These are phyloP conservation scores for Bauhinia variegata DNA, from an alignment of 306 rosid genomes.

Conservation along the genomic window DNA sequence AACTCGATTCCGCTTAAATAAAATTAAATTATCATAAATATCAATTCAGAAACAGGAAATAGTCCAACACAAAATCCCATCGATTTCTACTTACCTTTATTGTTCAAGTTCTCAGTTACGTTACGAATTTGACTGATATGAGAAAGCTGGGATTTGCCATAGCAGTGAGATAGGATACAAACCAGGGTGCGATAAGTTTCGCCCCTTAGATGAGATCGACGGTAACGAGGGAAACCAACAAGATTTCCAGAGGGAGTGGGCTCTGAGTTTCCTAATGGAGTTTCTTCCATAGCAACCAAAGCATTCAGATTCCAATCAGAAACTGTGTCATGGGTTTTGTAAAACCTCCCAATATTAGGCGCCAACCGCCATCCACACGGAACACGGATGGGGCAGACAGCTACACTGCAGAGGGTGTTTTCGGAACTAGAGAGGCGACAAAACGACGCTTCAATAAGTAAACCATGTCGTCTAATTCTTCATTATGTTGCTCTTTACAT, in stretches of 20 bases:
- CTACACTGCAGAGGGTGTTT: too few species aligned
- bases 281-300: slow-evolving; percentile 41
- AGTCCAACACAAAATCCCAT: background rate
- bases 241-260: slow-evolving; percentile 38
- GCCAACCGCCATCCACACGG: slow-evolving; percentile 4
- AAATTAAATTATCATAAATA: background rate
- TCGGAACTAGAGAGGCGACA: too few species aligned
- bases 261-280: slow-evolving; percentile 27
- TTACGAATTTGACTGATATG: background rate
- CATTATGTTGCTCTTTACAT: too few species aligned
- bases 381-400: too few species aligned
- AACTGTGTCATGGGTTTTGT: background rate
- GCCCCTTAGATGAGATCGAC: slow-evolving; percentile 59
- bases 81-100: slow-evolving; percentile 30
- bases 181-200: slow-evolving; percentile 49
- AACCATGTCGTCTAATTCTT: too few species aligned
- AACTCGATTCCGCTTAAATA: too few species aligned
- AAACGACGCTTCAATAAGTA: too few species aligned
- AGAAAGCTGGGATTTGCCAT: slow-evolving; percentile 31
- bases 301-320: background rate
- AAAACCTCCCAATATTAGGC: background rate
- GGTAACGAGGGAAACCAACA: slow-evolving; percentile 45
- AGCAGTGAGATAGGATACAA: slow-evolving; percentile 56
- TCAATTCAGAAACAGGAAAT: background rate
- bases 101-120: slow-evolving; percentile 30